Base-by-base conservation (phyloP, 2,329 filamentous ascomycete species). In the Botryosphaeria agaves region DNA sequence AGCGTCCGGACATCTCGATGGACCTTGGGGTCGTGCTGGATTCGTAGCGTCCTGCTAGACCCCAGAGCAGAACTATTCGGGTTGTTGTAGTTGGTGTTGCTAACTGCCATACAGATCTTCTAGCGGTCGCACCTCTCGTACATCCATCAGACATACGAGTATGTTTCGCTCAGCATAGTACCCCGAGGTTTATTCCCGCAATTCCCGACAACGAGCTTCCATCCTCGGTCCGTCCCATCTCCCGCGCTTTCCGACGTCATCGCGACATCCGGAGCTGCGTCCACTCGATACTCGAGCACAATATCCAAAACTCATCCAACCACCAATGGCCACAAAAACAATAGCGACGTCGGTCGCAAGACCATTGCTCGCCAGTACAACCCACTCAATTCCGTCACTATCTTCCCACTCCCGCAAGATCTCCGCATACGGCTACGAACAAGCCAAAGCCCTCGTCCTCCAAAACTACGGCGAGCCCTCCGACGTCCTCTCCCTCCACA, bases 391-490 rank as follows among this genome's bases (percentile, higher is more conserved):
- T 3, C 11, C 26, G 11, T 14, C 12, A 28, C 16, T 14, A 28
- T 14, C 12, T 7, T 8, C 26, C 7, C 36, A 44, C 34, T 51
- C 48, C 32, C 61, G 66, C 36, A 45, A 38, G 41, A 64, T 68
- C 41, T 67, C 64, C 25, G 64, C 62, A 14, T 85, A 82, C 49
- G 81, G 81, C 44, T 89, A 89, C 57, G 81, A 78, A 25, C 80
- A 87, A 55, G 76, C 80, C 39, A 85, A 84, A 59, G 70, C 76
- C n/a, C 70, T 89, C 40, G 72, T 80, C 28, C 83, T 81, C 52
- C 69, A 70, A 24, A 64, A 76, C 36, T 72, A 76, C 47, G 81
- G 82, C 48, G 78, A 85, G 49, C 81, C 81, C 1, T 62, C 64
- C 25, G 71, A 82, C 41, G 78, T 83, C 17, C 53, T 65, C 28